These are phyloP conservation scores for Starmerella apicola DNA, from an alignment of 805 yeast genomes.

Conservation along the genomic window DNA sequence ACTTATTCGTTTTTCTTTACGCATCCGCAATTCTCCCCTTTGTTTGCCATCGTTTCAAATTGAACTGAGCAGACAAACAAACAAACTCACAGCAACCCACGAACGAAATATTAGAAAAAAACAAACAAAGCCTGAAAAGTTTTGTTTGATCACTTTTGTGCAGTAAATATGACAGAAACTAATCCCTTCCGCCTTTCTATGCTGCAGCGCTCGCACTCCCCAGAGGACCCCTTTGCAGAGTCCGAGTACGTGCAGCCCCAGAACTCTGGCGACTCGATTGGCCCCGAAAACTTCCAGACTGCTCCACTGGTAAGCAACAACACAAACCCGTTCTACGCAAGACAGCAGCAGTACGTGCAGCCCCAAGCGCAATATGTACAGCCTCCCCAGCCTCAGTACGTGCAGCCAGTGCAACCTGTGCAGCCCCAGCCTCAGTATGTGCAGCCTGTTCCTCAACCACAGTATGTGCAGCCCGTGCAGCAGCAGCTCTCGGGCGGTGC, in stretches of 20 bases:
- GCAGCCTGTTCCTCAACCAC: slow-evolving; percentile 3
- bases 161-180: slow-evolving; percentile 9
- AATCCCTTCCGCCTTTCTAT: slow-evolving; percentile 24
- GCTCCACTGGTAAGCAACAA: neutral
- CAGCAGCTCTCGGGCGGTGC: slow-evolving; percentile 2
- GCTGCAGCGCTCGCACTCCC: slow-evolving; percentile 22
- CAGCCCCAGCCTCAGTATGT: slow-evolving; percentile 3
- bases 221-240: slow-evolving; percentile 17
- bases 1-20: too few relatives aligned
- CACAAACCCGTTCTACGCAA: slow-evolving; percentile 5
- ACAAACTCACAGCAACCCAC: too few relatives aligned
- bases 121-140: too few relatives aligned
- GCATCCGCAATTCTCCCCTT: too few relatives aligned
- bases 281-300: neutral
- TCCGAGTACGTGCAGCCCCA: neutral
- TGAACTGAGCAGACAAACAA: too few relatives aligned
- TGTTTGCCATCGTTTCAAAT: too few relatives aligned
- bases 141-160: too few relatives aligned
- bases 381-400: slow-evolving; percentile 1
- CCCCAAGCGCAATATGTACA: neutral
- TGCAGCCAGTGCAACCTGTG: neutral
- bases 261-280: neutral
- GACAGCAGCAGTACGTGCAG: too few relatives aligned
- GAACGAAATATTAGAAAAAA: too few relatives aligned
- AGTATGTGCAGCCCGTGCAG: neutral